Evolutionary conservation across 345 rosid genomes (phyloP), one percentile per base, ranked within the genome.

Genomic region (Hibiscus tridactylites): DNA sequence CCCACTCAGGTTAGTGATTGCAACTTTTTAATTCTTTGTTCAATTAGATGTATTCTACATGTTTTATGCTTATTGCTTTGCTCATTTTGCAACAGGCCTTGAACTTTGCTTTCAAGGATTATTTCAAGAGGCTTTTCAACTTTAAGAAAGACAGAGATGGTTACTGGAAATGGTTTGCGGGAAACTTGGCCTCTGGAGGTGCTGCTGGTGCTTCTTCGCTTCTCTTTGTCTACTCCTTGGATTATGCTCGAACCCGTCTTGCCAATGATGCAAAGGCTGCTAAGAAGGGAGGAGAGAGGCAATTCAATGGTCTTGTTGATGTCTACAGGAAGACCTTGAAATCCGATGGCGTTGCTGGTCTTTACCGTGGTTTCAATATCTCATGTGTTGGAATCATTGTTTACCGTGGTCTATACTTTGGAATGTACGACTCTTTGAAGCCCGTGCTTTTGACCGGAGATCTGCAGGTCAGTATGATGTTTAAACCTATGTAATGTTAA

Each of bases 291-390:
- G 97, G 95, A 53, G 91, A 79, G 88, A 84, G 97, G 82, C 97
- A 91, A 79, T 91, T 91, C 78, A 91, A 89, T 61, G 97, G 95
- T 21, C 77, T 91, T 49, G 67, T 85, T 15, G 96, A 91, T 65
- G 97, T 91, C 31, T 91, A 90, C 86, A 90, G 71, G 80, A 91
- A 91, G 86, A 91, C 97, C 6, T 6, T 91, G 64, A 75, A 83
- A 70, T 78, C 93, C 44, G 93, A 91, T 78, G 97, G 97, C 31
- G 15, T 91, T 73, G 96, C 85, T n/a, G 97, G 97, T 11, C 88
- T 91, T 21, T 91, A 91, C 88, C 93, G 97, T 60, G 97, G 97
- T 61, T 91, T 90, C 86, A 88, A 82, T 83, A 85, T 91, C 67
- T 89, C 97, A 0, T 89, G 90, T 77, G 91, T 89, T 46, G 97